Base-by-base conservation (phyloP, 2,329 filamentous ascomycete genomes). In the Incumbomyces delicatus region DNA sequence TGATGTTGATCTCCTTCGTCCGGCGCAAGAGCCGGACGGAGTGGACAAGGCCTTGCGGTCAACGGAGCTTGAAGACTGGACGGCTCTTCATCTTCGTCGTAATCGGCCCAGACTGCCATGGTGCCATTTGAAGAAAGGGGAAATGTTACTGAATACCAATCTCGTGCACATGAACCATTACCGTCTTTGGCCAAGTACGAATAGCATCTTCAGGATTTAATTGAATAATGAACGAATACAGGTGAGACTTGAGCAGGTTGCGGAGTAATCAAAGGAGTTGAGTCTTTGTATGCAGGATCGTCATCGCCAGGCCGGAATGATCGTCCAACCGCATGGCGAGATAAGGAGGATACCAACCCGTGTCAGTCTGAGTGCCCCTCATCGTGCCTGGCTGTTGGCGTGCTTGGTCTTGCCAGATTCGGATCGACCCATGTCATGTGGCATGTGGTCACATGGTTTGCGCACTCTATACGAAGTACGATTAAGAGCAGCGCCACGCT, bases 81-180 rank as follows among this genome's bases (percentile, higher is more conserved):
- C 47, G 58, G 57, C 50, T 61, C 57, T 52, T 62, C 59, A 58
- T 68, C 61, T 36, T 62, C 60, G 36, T 69, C 68, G 49, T 68
- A 61, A 56, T 72, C 67, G 57, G 71, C 63, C 57, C 70, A 71
- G 37, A 72, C 66, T 54, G 71, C 70, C 70, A 73, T 72, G 39
- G 50, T 67, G 59, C 56, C 55, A 59, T 59, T 46, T 44, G 51
- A 50, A 40, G 16, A 20, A 38, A 20, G 17, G 14, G 38, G 36
- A 43, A 41, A 30, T 31, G 20, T 33, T 45, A 45, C 37, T 38
- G 34, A 12, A 45, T 29, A 22, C 17, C 14, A 14, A 20, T 45
- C 34, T 27, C 17, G 14, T 30, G 34, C n/a, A 38, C 4, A 16
- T 12, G 16, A 16, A 20, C 16, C 42, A 45, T 45, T 22, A 34